Evolutionary conservation across 1,139 yeast species (phyloP), one percentile per base, ranked within the genome.

Genomic region (Nakaseomyces glabratus): DNA sequence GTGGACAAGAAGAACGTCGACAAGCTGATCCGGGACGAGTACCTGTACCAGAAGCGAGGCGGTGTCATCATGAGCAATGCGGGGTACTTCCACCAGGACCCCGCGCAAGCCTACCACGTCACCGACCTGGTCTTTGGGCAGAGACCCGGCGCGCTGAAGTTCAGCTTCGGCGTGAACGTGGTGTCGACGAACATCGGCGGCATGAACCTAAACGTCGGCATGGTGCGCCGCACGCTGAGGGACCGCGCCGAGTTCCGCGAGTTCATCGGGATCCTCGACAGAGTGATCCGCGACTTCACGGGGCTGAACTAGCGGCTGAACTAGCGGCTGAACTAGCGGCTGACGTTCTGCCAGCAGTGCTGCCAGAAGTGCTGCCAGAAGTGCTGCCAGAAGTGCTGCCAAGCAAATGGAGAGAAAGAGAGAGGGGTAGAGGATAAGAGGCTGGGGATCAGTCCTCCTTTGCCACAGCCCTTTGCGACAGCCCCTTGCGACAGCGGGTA

Each of bases 1-100:
- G 31, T 34, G 10, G 34, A 43, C 24, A 41, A 37, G 12, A 33
- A 43, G 20, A 51, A 49, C 35, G 18, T 49, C 11, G 57, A 51
- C 37, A 34, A 37, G 12, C 20, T 44, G 17, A 40, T 49, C 23
- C 16, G 25, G n/a, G 45, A 40, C 16, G 41, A 43, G 20, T 46
- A 44, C 31, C 25, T 43, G 11, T 36, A 43, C 15, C 38, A 42
- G 25, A 35, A 37, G 16, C 42, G 55, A 19, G 46, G 47, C 29
- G 55, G 55, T 8, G 35, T 44, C 6, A 36, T 51, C 28, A 37
- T 48, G 21, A 49, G 55, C 37, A 51, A 51, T 32, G 36, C 46
- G 12, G 57, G 57, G 8, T 41, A 36, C 23, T 39, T 42, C 35
- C 33, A 35, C 8, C 42, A 40, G 19, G 37, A 33, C 25, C 29